These are phyloP conservation scores for Graphiopsis chlorocephala DNA, from an alignment of 2,329 filamentous ascomycete species.

Conservation along the genomic window DNA sequence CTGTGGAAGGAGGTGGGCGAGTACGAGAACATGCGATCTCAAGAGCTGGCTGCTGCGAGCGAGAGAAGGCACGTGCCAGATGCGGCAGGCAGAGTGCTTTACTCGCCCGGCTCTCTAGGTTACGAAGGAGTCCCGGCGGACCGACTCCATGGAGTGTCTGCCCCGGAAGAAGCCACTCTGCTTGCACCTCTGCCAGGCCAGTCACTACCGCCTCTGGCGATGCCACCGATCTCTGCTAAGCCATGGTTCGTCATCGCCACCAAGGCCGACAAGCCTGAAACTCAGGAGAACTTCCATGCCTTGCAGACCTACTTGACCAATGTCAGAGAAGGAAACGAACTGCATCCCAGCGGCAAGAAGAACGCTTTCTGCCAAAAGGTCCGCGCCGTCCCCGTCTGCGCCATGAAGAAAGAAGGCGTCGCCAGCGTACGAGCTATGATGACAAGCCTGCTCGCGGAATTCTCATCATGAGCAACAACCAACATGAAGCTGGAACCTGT, in stretches of 20 bases:
- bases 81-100: conserved; percentile 41
- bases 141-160: conserved; percentile 14
- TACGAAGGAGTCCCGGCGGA: not conserved
- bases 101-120: conserved; percentile 39
- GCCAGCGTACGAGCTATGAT: conserved; percentile 71
- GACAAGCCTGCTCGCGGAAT: conserved; percentile 59
- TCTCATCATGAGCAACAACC: not conserved
- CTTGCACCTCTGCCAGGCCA: conserved; percentile 25
- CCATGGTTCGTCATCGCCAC: conserved; percentile 96
- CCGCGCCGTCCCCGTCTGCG: conserved; percentile 79
- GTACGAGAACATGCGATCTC: conserved; percentile 78
- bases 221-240: conserved; percentile 81
- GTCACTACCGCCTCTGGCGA: conserved; percentile 46
- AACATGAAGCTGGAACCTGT: not conserved
- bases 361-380: conserved; percentile 59
- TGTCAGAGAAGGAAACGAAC: conserved; percentile 60
- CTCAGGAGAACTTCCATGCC: conserved; percentile 70
- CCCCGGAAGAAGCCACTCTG: conserved; percentile 24
- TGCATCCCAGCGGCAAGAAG: conserved; percentile 69
- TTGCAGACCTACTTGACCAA: conserved; percentile 69
- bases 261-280: conserved; percentile 80
- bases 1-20: conserved; percentile 89
- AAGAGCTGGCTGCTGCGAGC: conserved; percentile 64
- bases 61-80: conserved; percentile 54
- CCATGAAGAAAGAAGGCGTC: conserved; percentile 81